Evolutionary conservation across 2,329 filamentous ascomycete species (phyloP).

Genomic region (Davidsoniella australis): DNA sequence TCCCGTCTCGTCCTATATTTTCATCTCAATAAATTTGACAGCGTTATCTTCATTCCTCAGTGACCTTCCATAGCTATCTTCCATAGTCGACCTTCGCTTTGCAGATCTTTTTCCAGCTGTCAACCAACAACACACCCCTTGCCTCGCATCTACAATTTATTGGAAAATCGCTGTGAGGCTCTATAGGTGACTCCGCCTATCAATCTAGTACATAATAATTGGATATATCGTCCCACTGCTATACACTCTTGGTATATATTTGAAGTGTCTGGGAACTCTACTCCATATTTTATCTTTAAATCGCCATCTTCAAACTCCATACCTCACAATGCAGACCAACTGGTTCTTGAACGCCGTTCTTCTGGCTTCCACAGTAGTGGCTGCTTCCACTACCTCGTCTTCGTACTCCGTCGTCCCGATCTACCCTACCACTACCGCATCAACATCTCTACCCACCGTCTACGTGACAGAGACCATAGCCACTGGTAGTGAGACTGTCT

Average conservation of each 20-base stretch:
- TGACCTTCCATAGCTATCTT: too few species aligned
- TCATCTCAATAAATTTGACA: too few species aligned
- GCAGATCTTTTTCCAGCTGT: too few species aligned
- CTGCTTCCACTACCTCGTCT: conserved; percentile 1
- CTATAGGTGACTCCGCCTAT: too few species aligned
- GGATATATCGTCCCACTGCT: too few species aligned
- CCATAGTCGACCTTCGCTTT: too few species aligned
- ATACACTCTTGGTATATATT: neutral
- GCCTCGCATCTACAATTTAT: too few species aligned
- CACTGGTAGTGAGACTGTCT: neutral
- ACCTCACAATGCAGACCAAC: conserved; percentile 6
- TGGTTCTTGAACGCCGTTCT: conserved; percentile 3
- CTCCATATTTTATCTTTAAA: neutral
- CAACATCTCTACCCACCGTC: conserved; percentile 6
- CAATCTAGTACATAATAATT: too few species aligned
- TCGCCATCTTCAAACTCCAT: neutral
- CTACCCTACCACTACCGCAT: conserved; percentile 4
- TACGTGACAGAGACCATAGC: conserved; percentile 9
- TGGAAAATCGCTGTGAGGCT: too few species aligned
- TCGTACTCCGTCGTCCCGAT: conserved; percentile 10
- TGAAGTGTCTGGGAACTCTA: neutral
- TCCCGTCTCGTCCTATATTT: too few species aligned
- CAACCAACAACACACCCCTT: too few species aligned
- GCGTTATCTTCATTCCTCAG: too few species aligned
- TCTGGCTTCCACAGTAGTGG: conserved; percentile 5